phyloP scores from a whole-genome alignment of 1,139 yeast genomes.

The Sugiyamaella neomexicana region DNA sequence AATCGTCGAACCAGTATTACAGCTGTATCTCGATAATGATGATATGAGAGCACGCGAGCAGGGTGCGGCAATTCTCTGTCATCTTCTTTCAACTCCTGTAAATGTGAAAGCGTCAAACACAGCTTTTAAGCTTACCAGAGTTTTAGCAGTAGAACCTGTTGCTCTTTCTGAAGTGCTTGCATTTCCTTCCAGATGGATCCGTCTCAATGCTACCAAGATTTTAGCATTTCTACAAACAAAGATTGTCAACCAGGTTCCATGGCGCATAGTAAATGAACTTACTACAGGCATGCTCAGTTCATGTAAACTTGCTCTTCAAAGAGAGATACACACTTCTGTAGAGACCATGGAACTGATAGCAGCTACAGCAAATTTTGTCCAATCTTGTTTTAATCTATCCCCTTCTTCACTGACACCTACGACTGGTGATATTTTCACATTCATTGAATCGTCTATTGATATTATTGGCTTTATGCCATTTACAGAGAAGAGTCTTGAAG shows the following conservation, averaged over 20 bases:
- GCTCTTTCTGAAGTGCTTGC: conserved; percentile 23
- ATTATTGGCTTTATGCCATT: conserved; percentile 24
- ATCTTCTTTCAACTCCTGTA: conserved; percentile 17
- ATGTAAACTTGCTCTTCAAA: conserved; percentile 21
- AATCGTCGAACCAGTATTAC: conserved; percentile 20
- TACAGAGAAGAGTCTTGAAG: conserved; percentile 19
- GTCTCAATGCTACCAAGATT: conserved; percentile 20
- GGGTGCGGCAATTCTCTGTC: conserved; percentile 19
- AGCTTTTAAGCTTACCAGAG: conserved; percentile 7
- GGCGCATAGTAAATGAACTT: conserved; percentile 17
- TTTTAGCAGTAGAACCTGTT: conserved; percentile 15
- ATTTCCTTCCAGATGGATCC: conserved; percentile 27
- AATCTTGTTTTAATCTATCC: not conserved
- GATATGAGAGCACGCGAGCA: conserved; percentile 2
- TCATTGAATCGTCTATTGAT: conserved; percentile 23
- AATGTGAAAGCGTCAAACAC: conserved; percentile 12
- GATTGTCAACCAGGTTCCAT: conserved; percentile 16
- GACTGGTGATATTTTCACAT: conserved; percentile 11
- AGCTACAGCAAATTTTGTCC: conserved; percentile 25
- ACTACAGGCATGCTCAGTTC: conserved; percentile 22
- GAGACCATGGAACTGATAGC: conserved; percentile 31
- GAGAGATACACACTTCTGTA: conserved; percentile 29
- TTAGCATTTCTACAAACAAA: conserved; percentile 18
- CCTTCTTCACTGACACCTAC: not conserved
- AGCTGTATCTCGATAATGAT: conserved; percentile 14